phyloP scores from a whole-genome alignment of 2,329 filamentous ascomycete species.

The Lomentospora prolificans region DNA sequence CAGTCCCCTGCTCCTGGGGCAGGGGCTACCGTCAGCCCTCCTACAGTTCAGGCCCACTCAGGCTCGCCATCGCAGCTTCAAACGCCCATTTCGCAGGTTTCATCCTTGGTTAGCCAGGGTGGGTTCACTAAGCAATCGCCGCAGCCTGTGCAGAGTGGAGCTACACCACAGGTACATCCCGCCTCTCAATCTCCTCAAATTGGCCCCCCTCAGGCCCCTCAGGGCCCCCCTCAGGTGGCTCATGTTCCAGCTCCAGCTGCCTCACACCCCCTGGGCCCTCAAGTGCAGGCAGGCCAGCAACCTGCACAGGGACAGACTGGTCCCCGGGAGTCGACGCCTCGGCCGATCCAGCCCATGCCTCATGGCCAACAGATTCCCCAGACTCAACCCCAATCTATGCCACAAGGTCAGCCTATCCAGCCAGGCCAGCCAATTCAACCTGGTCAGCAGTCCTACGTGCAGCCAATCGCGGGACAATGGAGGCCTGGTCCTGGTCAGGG shows the following conservation, averaged over 20 bases:
- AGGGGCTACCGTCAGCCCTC: background rate
- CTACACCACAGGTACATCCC: background rate
- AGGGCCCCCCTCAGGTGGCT: too few relatives aligned
- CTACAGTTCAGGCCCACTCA: background rate
- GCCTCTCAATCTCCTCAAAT: background rate
- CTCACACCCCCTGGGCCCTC: background rate
- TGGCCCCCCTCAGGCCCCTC: background rate
- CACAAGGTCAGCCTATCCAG: background rate
- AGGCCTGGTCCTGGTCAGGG: background rate
- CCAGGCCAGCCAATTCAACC: background rate
- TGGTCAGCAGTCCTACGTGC: background rate
- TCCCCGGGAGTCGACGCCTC: background rate
- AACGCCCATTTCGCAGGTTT: background rate
- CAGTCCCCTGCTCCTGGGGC: background rate
- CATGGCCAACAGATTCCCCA: background rate
- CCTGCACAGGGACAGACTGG: background rate
- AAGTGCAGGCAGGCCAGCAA: background rate
- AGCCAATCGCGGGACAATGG: slow-evolving; percentile 1
- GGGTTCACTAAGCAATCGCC: background rate
- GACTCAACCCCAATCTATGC: background rate
- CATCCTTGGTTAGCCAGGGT: background rate
- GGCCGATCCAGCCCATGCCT: background rate
- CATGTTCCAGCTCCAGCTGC: too few relatives aligned
- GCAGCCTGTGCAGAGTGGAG: background rate
- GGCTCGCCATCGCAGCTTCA: background rate